Conservation (phyloP, 768 basidiomycete genomes). For the Trametes cingulata region DNA sequence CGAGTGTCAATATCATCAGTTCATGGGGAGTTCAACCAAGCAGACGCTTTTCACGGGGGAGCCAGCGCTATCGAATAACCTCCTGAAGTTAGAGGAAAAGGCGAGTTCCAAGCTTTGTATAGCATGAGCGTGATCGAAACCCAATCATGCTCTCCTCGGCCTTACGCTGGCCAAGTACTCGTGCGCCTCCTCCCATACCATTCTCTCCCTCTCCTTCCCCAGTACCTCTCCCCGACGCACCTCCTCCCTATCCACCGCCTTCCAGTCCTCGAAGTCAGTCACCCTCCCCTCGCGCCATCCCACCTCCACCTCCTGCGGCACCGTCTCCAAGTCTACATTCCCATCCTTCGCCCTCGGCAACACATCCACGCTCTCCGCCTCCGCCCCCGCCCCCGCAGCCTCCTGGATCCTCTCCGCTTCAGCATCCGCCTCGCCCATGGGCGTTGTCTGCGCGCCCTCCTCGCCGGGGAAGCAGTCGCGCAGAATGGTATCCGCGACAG, state of each 20-base stretch:
- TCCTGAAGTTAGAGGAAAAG: no score
- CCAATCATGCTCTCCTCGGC: neutral
- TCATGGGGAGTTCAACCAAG: no score
- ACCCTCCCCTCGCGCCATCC: constrained; percentile 46
- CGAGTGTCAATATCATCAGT: no score
- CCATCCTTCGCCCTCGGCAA: constrained; percentile 41
- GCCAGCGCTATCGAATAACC: no score
- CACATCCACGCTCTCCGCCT: constrained; percentile 17
- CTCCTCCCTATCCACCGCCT: constrained; percentile 72
- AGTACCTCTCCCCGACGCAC: constrained; percentile 49
- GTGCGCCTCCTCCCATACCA: constrained; percentile 64
- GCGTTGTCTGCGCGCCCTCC: constrained; percentile 11
- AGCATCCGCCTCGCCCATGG: constrained; percentile 17
- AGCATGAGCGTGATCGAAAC: no score
- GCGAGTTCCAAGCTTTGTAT: no score
- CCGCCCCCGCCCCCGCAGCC: neutral
- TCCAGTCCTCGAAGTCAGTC: constrained; percentile 75
- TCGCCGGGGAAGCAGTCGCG: constrained; percentile 50
- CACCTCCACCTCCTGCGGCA: constrained; percentile 49
- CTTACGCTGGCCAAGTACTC: constrained; percentile 27
- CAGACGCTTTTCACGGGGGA: no score
- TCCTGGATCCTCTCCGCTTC: constrained; percentile 1
- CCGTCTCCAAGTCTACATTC: constrained; percentile 37
- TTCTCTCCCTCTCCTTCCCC: constrained; percentile 77
- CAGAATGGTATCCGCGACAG: constrained; percentile 70